Evolutionary conservation across 2,329 filamentous ascomycete species (phyloP), one percentile per base, ranked within the genome.

Genomic region (Neonectria hederae): DNA sequence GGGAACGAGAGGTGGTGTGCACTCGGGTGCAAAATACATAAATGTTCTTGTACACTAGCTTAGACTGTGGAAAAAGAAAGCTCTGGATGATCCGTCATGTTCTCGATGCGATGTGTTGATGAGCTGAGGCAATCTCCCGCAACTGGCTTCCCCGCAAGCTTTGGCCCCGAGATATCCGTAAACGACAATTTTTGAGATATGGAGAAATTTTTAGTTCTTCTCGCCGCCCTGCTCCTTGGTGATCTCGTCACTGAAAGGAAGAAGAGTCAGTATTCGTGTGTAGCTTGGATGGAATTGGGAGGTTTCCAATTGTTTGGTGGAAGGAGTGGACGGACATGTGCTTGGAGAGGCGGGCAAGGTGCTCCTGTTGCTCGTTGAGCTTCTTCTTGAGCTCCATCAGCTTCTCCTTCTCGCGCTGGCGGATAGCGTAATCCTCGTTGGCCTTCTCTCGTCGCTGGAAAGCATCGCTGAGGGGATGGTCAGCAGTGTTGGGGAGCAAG

Each of bases 401-500:
- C 93, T 97, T 97, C 84, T 94, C 90, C 83, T 89, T 89, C 87
- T 98, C 96, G 78, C 94, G 92, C 83, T 92, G 84, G 76, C 89
- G 89, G 82, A 99, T 94, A 82, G 92, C 92, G 73, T 88, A 88
- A 79, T 94, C 90, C 84, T 98, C 96, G 78, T 84, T 86, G 72
- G 95, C 95, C 78, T 90, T 88, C 83, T 99, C 96, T 74, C 96
- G 93, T 83, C 91, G 91, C 83, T 90, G 93, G 88, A 97, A 99
- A 62, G 93, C 89, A 78, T 99, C 95, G 74, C 95, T 97, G 35
- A 71, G 73, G 40, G 21, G 10, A 35, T 57, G 45, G 30, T 59
- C 30, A 48, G 17, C 48, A 62, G 8, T 51, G 46, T 46, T 19
- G 14, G 24, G 38, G 24, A 32, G 9, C 10, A 24, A 46, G 48